Evolutionary conservation across 805 yeast species (phyloP).

Genomic region (Hanseniaspora singularis): DNA sequence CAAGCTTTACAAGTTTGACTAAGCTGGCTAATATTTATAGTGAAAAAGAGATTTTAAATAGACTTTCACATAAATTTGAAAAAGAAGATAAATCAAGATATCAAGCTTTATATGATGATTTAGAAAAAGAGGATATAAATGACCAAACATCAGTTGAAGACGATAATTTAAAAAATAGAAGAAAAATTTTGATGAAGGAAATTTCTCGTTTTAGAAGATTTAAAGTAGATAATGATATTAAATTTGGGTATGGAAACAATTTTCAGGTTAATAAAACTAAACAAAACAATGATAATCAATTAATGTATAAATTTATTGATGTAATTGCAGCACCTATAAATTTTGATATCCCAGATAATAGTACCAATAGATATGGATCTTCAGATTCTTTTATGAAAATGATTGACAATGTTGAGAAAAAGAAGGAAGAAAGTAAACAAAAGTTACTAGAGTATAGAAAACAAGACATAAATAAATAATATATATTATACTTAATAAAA

Average conservation of each 20-base stretch:
- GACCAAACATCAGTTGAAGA: background rate
- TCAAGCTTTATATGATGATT: background rate
- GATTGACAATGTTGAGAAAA: background rate
- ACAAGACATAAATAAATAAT: background rate
- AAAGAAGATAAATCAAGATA: background rate
- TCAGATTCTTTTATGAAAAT: background rate
- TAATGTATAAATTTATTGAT: background rate
- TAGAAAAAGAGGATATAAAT: too few relatives aligned
- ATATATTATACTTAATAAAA: background rate
- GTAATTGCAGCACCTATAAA: background rate
- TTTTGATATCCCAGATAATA: background rate
- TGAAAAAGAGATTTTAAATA: slow-evolving; percentile 1
- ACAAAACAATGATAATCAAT: background rate
- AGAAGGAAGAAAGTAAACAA: background rate
- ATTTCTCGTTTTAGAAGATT: slow-evolving; percentile 4
- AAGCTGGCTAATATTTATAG: background rate
- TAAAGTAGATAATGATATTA: slow-evolving; percentile 1
- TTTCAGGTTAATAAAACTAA: background rate
- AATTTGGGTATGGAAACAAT: slow-evolving; percentile 1
- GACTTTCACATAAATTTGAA: slow-evolving; percentile 11
- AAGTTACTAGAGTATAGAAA: background rate
- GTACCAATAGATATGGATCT: background rate
- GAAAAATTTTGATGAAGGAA: slow-evolving; percentile 7
- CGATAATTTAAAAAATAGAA: background rate
- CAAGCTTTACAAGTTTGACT: background rate